phyloP scores from a whole-genome alignment of 2,329 filamentous ascomycete species.

The Rhynchosporium graminicola region DNA sequence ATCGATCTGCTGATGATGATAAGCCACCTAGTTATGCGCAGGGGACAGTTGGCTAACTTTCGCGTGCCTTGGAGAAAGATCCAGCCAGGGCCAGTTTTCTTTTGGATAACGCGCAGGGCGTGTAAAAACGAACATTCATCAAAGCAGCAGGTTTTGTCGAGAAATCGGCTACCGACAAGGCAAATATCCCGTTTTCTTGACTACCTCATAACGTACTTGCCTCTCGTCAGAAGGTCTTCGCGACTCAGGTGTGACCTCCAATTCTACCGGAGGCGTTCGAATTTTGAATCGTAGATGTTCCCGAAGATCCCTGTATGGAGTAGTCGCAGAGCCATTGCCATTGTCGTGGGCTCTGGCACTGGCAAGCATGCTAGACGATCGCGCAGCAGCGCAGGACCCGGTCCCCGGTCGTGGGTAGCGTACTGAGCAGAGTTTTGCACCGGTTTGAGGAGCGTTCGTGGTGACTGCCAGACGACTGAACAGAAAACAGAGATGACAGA shows the following conservation, averaged over 20 bases:
- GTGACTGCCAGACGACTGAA: conserved; percentile 5
- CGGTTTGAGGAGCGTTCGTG: background rate
- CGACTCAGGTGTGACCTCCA: conserved; percentile 26
- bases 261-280: background rate
- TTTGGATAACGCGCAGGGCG: conserved; percentile 5
- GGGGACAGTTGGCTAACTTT: conserved; percentile 7
- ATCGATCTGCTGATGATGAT: conserved; percentile 24
- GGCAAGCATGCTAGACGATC: conserved; percentile 17
- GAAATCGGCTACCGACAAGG: conserved; percentile 31
- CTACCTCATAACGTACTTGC: conserved; percentile 33
- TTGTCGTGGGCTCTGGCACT: conserved; percentile 15
- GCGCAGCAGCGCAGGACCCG: conserved; percentile 18
- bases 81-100: conserved; percentile 9
- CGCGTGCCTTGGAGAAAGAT: conserved; percentile 14
- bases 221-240: conserved; percentile 11
- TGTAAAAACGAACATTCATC: conserved; percentile 10
- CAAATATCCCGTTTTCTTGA: conserved; percentile 26
- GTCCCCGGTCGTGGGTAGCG: conserved; percentile 14
- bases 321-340: conserved; percentile 10
- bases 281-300: background rate
- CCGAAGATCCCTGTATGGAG: background rate
- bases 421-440: background rate
- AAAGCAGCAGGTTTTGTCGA: conserved; percentile 29
- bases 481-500: background rate
- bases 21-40: conserved; percentile 14